A percentile compares a stretch with the other conserved stretches of the same genome.
Evolutionary conservation across 768 basidiomycete genomes (phyloP).

Genomic region (Russula dissimulans): DNA sequence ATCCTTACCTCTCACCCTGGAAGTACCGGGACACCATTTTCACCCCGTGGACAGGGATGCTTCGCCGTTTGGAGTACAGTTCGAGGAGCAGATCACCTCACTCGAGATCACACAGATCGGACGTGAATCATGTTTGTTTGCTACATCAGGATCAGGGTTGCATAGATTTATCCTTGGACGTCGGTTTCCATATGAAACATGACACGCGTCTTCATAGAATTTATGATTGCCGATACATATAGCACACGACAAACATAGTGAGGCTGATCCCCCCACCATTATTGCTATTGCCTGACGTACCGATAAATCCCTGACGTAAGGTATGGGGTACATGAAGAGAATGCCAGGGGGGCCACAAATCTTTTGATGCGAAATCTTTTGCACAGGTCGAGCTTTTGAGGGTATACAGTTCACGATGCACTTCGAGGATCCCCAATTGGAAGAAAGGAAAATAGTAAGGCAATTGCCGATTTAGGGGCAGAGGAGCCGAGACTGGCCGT

Average conservation of each 20-base stretch:
- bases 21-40: neutral
- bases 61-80: conserved; percentile 7
- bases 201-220: neutral
- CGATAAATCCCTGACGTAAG: neutral
- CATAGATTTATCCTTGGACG: conserved; percentile 15
- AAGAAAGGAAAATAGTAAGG: neutral
- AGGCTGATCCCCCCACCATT: neutral
- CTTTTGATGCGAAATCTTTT: neutral
- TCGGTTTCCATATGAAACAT: neutral
- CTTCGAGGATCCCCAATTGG: neutral
- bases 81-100: conserved; percentile 12
- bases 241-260: neutral
- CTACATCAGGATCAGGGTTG: conserved; percentile 12
- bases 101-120: conserved; percentile 11
- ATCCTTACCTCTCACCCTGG: conserved; percentile 19
- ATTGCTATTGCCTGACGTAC: neutral
- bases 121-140: conserved; percentile 15
- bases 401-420: neutral
- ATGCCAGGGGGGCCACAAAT: neutral
- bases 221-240: neutral
- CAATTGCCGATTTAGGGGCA: no score
- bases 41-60: neutral
- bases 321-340: neutral
- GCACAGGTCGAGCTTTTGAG: neutral
- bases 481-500: neutral